phyloP scores from a whole-genome alignment of 2,329 filamentous ascomycete species.

The Pyrenophora tritici-repentis region DNA sequence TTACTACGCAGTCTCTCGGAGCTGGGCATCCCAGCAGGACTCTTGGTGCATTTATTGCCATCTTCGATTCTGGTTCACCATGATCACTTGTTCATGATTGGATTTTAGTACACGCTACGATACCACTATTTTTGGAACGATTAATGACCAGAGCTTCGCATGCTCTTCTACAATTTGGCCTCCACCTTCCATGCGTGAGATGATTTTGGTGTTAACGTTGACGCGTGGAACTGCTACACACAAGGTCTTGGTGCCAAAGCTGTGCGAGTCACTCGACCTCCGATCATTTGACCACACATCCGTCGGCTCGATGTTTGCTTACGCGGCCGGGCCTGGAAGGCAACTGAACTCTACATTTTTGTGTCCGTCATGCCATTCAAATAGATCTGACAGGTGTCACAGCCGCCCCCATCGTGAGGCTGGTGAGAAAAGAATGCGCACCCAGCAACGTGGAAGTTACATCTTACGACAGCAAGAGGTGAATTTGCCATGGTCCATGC shows the following conservation, averaged over 20 bases:
- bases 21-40: constrained; percentile 3
- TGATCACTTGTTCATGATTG: constrained; percentile 6
- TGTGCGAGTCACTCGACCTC: background rate
- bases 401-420: background rate
- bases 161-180: constrained; percentile 17
- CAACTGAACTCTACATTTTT: background rate
- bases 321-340: background rate
- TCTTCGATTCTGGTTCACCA: constrained; percentile 12
- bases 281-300: background rate
- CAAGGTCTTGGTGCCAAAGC: background rate
- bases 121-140: constrained; percentile 23
- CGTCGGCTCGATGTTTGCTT: constrained; percentile 6
- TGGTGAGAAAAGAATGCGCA: too few species aligned
- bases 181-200: constrained; percentile 6
- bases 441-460: background rate
- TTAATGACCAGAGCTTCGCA: constrained; percentile 23
- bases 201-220: background rate
- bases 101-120: constrained; percentile 13
- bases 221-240: background rate
- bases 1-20: constrained; percentile 6
- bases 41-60: background rate
- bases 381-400: constrained; percentile 2
- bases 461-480: too few species aligned
- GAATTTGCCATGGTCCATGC: too few species aligned
- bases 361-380: background rate